Evolutionary conservation across 768 basidiomycete species (phyloP).

Genomic region (Naematelia aurantialba): DNA sequence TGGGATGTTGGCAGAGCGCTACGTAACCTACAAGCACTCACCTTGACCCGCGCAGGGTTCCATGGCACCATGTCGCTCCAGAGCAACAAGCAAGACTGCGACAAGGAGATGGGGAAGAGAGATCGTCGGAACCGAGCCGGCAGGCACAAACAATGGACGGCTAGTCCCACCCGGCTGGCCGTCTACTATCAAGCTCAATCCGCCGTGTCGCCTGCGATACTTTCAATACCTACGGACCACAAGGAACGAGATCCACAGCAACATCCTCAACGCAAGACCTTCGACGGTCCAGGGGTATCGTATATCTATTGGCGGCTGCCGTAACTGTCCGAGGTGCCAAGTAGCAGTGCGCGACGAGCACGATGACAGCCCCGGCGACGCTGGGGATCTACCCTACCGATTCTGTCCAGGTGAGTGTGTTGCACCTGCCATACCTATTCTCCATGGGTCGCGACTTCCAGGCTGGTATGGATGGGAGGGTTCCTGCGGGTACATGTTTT

Average conservation of each 20-base stretch:
- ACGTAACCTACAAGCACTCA: conserved; percentile 8
- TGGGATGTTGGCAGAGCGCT: not conserved
- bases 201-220: too few species aligned
- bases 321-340: too few species aligned
- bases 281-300: too few species aligned
- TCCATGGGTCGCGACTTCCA: too few species aligned
- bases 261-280: too few species aligned
- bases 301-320: not conserved
- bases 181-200: not conserved
- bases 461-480: too few species aligned
- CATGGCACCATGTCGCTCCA: conserved; percentile 32
- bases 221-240: too few species aligned
- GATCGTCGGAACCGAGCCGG: not conserved
- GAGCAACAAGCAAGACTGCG: not conserved
- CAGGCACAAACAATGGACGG: not conserved
- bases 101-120: not conserved
- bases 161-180: not conserved
- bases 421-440: too few species aligned
- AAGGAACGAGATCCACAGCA: too few species aligned
- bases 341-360: not conserved
- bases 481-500: too few species aligned
- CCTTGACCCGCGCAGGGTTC: conserved; percentile 43
- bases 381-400: conserved; percentile 42
- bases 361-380: conserved; percentile 32
- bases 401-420: conserved; percentile 36